phyloP scores from a whole-genome alignment of 2,329 filamentous ascomycete species.

The Blumeria hordei region DNA sequence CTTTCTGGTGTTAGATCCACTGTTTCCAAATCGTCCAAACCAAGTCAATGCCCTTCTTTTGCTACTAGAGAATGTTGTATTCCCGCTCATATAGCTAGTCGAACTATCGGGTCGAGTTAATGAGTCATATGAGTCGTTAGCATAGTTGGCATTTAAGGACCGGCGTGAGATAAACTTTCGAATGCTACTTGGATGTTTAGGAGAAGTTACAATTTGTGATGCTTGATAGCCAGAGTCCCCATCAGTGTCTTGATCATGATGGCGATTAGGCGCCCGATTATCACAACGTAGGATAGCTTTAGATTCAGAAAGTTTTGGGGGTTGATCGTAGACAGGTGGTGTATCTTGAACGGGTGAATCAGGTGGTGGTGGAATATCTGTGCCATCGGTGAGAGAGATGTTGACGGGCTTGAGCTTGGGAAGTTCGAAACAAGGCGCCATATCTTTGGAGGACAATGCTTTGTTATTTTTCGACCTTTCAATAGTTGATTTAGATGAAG shows the following conservation, averaged over 20 bases:
- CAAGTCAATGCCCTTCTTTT: conserved; percentile 13
- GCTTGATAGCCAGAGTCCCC: conserved; percentile 1
- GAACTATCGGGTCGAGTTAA: conserved; percentile 12
- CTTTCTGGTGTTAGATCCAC: conserved; percentile 3
- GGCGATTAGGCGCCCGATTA: conserved; percentile 2
- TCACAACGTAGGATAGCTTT: neutral
- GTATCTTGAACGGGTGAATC: conserved; percentile 14
- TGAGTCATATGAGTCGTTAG: conserved; percentile 7
- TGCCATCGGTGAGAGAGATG: conserved; percentile 15
- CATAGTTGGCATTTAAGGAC: conserved; percentile 15
- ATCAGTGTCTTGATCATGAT: neutral
- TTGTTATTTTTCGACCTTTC: neutral
- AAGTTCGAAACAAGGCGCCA: conserved; percentile 10
- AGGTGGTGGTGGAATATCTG: conserved; percentile 15
- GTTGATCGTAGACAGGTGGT: conserved; percentile 4
- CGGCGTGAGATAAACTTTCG: conserved; percentile 16
- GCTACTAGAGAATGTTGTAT: conserved; percentile 5
- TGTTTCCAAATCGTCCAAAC: conserved; percentile 11
- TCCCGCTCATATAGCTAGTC: conserved; percentile 8
- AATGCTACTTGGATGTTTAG: conserved; percentile 15
- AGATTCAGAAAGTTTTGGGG: conserved; percentile 2
- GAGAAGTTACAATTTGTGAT: conserved; percentile 10
- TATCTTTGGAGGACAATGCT: neutral
- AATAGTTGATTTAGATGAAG: neutral
- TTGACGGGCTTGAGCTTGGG: conserved; percentile 13